Conservation (phyloP, 139 green algal species). For the Volvox reticuliferus region DNA sequence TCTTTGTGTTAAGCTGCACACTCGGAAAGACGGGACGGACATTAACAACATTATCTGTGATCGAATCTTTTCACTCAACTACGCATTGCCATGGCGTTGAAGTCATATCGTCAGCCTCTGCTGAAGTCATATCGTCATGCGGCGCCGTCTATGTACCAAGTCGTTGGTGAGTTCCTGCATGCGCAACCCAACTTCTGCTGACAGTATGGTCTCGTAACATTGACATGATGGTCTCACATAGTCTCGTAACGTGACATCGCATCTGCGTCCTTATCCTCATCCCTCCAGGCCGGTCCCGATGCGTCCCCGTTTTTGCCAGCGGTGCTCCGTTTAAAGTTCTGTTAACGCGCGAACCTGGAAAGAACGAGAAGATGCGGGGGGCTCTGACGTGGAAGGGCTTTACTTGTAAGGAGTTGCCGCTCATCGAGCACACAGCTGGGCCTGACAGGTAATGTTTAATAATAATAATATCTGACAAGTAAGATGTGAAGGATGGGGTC, state of each 20-base stretch:
- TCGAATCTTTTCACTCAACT: neutral
- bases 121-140: neutral
- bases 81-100: neutral
- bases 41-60: neutral
- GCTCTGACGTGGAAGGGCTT: slow-evolving; percentile 65
- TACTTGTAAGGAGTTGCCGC: slow-evolving; percentile 80
- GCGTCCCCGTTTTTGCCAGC: neutral
- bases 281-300: neutral
- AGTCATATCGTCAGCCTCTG: neutral
- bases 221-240: too few relatives aligned
- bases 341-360: slow-evolving; percentile 88
- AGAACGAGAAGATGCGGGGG: slow-evolving; percentile 84
- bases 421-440: slow-evolving; percentile 83
- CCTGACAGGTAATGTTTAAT: slow-evolving; percentile 82
- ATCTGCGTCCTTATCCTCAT: neutral
- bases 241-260: too few relatives aligned
- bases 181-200: too few relatives aligned
- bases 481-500: too few relatives aligned
- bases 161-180: neutral
- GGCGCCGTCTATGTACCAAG: neutral
- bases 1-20: neutral
- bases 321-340: slow-evolving; percentile 66
- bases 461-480: too few relatives aligned
- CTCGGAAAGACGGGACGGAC: too few relatives aligned
- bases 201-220: too few relatives aligned